Evolutionary conservation across 345 rosid species (phyloP).

Genomic region (thale cress (Arabidopsis thaliana)): TAIR10.1 NC_003070.9:9539001-9539500

Average conservation of each 20-base stretch:
- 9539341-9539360: not conserved
- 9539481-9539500: constrained; percentile 22
- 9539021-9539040: not conserved
- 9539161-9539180: constrained; percentile 67
- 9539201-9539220: constrained; percentile 61
- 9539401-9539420: not conserved
- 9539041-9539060: constrained; percentile 27
- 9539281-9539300: constrained; percentile 65
- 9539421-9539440: not conserved
- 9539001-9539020: constrained; percentile 66
- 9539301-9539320: constrained; percentile 73
- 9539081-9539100: constrained; percentile 27
- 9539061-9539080: constrained; percentile 28
- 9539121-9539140: constrained; percentile 56
- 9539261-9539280: constrained; percentile 50
- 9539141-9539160: constrained; percentile 55
- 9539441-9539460: constrained; percentile 21
- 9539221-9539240: constrained; percentile 50
- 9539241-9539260: constrained; percentile 38
- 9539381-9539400: not conserved
- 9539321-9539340: constrained; percentile 66
- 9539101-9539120: constrained; percentile 50
- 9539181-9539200: constrained; percentile 62
- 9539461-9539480: constrained; percentile 29
- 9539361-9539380: constrained; percentile 39